Base-by-base conservation (phyloP, 2,329 filamentous ascomycete species). In the Hypoxylon sp. region DNA sequence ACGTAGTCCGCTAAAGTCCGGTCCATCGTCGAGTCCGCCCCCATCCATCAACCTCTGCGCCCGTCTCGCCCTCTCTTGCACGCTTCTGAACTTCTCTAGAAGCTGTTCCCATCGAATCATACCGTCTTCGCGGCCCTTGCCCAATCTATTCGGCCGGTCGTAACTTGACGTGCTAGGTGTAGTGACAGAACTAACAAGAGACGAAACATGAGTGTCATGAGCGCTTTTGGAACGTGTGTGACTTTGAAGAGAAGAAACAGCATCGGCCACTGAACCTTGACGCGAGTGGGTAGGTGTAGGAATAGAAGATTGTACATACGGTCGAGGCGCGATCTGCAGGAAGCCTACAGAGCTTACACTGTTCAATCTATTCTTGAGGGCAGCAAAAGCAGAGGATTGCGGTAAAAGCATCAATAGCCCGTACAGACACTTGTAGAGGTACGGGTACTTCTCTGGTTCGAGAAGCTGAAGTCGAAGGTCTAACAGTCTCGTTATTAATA, bases 311-410 rank as follows among this genome's bases (percentile, higher is more conserved):
- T 58, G 61, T 64, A 89, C 90, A 82, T 90, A 96, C 93, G 88
- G 87, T 87, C 93, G 82, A 58, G 87, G 92, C 69, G 91, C 90
- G 72, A 92, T 91, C 78, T 98, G 95, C 68, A 99, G 84, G 79
- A 97, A 97, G 47, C 95, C 96, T 78, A 99, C 98, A 57, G 96
- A 94, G 83, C 93, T 97, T 73, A 99, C 96, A 80, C 93, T 97
- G 80, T 98, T 98, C 55, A 99, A 87, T 46, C 96, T 90, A 78
- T 99, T 99, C 79, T 98, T 98, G 63, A 99, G 85, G 2, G 96
- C 95, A 29, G 94, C 96, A 81, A 99, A 99, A 7, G 96, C 97
- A 29, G 94, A 97, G 15, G 95, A 98, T 81, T 99, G 96, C 0
- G 96, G 96, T n/a, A 99, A 87, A 17, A 99, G 90, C 96, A 99